Evolutionary conservation across 148 eudicot species (phyloP), one percentile per base, ranked within the genome.

Genomic region (Simmondsia chinensis): DNA sequence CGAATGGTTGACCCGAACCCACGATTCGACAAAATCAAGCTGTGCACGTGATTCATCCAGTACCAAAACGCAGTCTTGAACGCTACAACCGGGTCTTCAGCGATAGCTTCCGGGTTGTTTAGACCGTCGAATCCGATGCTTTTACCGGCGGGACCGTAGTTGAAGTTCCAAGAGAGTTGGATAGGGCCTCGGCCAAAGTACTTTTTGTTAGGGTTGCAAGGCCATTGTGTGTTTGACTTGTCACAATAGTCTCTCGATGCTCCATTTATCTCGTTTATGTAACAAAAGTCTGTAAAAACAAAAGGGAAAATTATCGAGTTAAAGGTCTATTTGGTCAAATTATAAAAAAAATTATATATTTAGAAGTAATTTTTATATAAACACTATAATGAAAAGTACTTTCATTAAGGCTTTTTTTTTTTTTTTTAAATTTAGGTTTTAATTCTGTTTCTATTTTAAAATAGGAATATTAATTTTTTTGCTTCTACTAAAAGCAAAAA

Each of bases 81-180:
- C 8, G 72, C 31, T 12, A 62, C 16, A 7, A 44, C 49, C 0
- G 66, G 43, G 15, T 72, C 48, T 7, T 34, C 45, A 1, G 72
- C 57, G n/a, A 72, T 69, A 0, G 61, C 57, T n/a, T 66, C 68
- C 0, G 76, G 76, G 39, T 56, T 20, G 25, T 66, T 66, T 7
- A 66, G 48, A 4, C 77, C 77, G 18, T 72, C 77, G 6, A 72
- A 72, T 14, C 77, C 77, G n/a, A 61, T 61, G 57, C 58, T 40
- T 41, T 39, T 38, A 4, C 72, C 77, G 5, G 72, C 72, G 0
- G 77, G 61, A 6, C 65, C 69, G 38, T 72, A 72, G 54, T 72
- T 72, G 58, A 31, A 66, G 65, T 72, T 72, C 77, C 77, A 71
- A 7, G 76, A 51, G 25, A 71, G 38, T 12, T 65, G 72, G 12